These are phyloP conservation scores for Pilaira anomala DNA, from an alignment of 192 early-diverging fungal species.

Conservation along the genomic window DNA sequence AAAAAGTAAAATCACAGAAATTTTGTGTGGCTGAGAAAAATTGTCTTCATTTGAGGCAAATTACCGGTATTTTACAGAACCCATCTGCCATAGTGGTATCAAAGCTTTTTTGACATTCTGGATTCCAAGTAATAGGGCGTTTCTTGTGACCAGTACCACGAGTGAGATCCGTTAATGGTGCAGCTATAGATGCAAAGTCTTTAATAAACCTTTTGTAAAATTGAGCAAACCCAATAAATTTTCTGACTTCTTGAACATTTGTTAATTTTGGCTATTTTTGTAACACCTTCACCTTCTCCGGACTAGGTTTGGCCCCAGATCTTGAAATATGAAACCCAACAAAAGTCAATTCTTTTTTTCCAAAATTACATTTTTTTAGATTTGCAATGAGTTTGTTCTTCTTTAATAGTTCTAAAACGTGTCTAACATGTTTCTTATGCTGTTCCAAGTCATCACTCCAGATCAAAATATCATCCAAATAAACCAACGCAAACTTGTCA, in stretches of 20 bases:
- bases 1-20: no score
- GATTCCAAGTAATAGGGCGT: no score
- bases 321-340: slow-evolving; percentile 16
- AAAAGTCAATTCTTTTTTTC: background rate
- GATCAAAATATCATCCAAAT: slow-evolving; percentile 43
- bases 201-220: slow-evolving; percentile 27
- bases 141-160: no score
- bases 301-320: background rate
- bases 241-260: slow-evolving; percentile 14
- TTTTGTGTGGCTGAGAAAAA: no score
- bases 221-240: slow-evolving; percentile 28
- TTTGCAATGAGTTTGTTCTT: no score
- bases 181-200: slow-evolving; percentile 1
- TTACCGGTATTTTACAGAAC: no score
- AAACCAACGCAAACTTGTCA: slow-evolving; percentile 30
- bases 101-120: no score
- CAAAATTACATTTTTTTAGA: slow-evolving; percentile 19
- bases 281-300: slow-evolving; percentile 23
- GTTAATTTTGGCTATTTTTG: slow-evolving; percentile 18
- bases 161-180: slow-evolving; percentile 22
- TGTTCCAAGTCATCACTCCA: slow-evolving; percentile 23
- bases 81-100: no score
- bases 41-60: no score
- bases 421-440: no score
- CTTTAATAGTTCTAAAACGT: no score